phyloP scores from a whole-genome alignment of 164 flowering plant species.

The Pachysandra terminalis region DNA sequence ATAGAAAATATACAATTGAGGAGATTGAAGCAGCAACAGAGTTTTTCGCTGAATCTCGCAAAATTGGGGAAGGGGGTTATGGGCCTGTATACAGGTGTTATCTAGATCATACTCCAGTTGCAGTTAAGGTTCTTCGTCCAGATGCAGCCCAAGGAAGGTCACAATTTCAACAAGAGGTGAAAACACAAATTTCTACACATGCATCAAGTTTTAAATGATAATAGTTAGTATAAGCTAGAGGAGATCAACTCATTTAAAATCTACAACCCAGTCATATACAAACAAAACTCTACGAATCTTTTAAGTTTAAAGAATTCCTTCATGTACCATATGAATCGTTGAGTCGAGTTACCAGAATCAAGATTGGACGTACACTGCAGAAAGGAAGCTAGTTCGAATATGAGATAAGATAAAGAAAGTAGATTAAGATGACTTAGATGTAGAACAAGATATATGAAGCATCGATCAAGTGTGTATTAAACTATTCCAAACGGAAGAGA shows the following conservation, averaged over 20 bases:
- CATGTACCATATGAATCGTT: too few relatives aligned
- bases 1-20: slow-evolving; percentile 63
- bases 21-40: slow-evolving; percentile 70
- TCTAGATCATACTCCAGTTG: slow-evolving; percentile 74
- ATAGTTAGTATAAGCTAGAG: too few relatives aligned
- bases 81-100: slow-evolving; percentile 64
- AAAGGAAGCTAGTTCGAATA: too few relatives aligned
- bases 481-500: too few relatives aligned
- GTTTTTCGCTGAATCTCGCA: slow-evolving; percentile 37
- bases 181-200: background rate
- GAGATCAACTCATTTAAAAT: background rate
- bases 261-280: background rate
- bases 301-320: too few relatives aligned
- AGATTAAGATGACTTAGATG: too few relatives aligned
- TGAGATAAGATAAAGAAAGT: too few relatives aligned
- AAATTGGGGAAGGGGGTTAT: slow-evolving; percentile 85
- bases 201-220: background rate
- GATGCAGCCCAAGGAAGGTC: slow-evolving; percentile 82
- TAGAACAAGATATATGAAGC: too few relatives aligned
- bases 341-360: too few relatives aligned
- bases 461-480: too few relatives aligned
- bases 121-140: slow-evolving; percentile 70
- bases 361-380: too few relatives aligned
- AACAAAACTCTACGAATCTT: too few relatives aligned
- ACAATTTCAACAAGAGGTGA: slow-evolving; percentile 73